Evolutionary conservation across 1,139 yeast genomes (phyloP).

Genomic region (Lodderomyces margitis): DNA sequence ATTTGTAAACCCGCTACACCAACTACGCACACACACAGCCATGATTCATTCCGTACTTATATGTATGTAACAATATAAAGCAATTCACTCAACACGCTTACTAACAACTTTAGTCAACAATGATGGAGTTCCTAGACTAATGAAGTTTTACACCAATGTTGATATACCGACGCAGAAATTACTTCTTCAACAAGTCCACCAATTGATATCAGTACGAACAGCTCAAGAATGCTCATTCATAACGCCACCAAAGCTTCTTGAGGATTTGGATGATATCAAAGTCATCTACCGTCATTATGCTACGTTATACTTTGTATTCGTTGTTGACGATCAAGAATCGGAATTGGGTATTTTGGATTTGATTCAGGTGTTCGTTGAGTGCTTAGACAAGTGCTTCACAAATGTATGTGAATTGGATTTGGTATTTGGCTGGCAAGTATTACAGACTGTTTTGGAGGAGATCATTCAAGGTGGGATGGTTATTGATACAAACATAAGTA

Average conservation of each 20-base stretch:
- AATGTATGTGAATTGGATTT: constrained; percentile 94
- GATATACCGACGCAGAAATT: constrained; percentile 73
- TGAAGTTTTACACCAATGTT: constrained; percentile 91
- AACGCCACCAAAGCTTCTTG: constrained; percentile 74
- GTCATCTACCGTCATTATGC: constrained; percentile 95
- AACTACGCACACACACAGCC: no score
- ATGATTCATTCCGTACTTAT: constrained; percentile 92
- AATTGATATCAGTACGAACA: constrained; percentile 63
- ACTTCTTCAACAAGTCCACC: constrained; percentile 72
- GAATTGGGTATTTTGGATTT: constrained; percentile 91
- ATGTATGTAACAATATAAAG: constrained; percentile 47
- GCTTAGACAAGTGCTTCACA: constrained; percentile 85
- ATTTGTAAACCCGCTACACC: no score
- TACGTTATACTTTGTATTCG: constrained; percentile 88
- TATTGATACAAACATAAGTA: constrained; percentile 83
- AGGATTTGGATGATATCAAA: constrained; percentile 73
- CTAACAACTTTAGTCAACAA: constrained; percentile 60
- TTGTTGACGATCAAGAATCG: constrained; percentile 93
- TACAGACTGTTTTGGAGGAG: constrained; percentile 88
- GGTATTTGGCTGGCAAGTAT: constrained; percentile 96
- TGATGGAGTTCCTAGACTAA: constrained; percentile 86
- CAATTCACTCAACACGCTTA: constrained; percentile 1
- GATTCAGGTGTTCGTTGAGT: constrained; percentile 95
- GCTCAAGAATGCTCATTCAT: constrained; percentile 77
- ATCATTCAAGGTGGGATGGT: constrained; percentile 98